Conservation (phyloP, 306 rosid species). For the Senna tora region DNA sequence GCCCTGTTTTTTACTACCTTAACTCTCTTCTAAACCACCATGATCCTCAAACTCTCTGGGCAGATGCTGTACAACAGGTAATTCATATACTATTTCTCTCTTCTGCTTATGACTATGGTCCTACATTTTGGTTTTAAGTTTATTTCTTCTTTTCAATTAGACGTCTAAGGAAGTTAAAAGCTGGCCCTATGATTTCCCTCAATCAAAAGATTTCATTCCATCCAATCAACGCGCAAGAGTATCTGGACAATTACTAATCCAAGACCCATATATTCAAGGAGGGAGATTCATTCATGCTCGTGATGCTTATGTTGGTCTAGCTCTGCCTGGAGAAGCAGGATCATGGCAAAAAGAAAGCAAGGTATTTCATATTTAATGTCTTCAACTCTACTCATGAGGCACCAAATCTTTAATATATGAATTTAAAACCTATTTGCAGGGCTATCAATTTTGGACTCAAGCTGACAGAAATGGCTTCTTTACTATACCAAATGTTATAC, state of each 20-base stretch:
- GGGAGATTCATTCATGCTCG: background rate
- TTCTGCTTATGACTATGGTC: no score
- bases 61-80: conserved; percentile 57
- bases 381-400: no score
- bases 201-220: conserved; percentile 46
- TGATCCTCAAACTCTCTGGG: conserved; percentile 48
- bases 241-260: conserved; percentile 48
- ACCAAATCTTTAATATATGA: background rate
- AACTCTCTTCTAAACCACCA: conserved; percentile 40
- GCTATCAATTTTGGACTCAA: conserved; percentile 71
- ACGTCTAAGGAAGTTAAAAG: conserved; percentile 44
- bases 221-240: conserved; percentile 53
- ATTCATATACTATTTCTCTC: no score
- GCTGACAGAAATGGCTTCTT: conserved; percentile 51
- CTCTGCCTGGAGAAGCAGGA: conserved; percentile 57
- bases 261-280: conserved; percentile 33
- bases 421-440: conserved; percentile 38
- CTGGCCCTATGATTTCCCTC: conserved; percentile 67
- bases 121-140: background rate
- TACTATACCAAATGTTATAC: conserved; percentile 48
- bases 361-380: conserved; percentile 25
- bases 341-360: conserved; percentile 71
- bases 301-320: conserved; percentile 58
- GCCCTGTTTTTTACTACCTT: conserved; percentile 58
- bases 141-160: conserved; percentile 20